phyloP scores from a whole-genome alignment of 2,329 filamentous ascomycete species.

The Coniella vitis region DNA sequence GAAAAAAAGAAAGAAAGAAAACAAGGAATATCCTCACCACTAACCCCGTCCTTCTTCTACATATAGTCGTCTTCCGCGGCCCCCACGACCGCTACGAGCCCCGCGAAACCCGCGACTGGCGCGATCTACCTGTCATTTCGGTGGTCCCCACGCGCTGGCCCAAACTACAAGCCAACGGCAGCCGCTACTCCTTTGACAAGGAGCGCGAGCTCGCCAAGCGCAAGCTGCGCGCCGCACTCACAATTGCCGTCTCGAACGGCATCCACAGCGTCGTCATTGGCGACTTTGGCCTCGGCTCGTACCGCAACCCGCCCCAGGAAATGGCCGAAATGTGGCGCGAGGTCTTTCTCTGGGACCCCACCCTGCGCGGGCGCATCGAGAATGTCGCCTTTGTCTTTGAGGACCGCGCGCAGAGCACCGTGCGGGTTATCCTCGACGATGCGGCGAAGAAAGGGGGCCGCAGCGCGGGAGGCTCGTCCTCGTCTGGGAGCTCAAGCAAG shows the following conservation, averaged over 20 bases:
- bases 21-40: too few relatives aligned
- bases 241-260: constrained; percentile 58
- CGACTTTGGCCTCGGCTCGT: constrained; percentile 57
- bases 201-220: constrained; percentile 66
- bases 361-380: constrained; percentile 54
- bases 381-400: constrained; percentile 61
- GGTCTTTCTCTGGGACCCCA: constrained; percentile 54
- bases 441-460: constrained; percentile 43
- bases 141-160: constrained; percentile 66
- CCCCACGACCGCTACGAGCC: constrained; percentile 59
- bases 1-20: too few relatives aligned
- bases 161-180: constrained; percentile 61
- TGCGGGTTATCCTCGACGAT: constrained; percentile 47
- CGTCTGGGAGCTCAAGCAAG: constrained; percentile 21
- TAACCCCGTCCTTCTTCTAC: not conserved
- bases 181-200: constrained; percentile 63
- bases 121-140: constrained; percentile 62
- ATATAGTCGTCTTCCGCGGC: constrained; percentile 61
- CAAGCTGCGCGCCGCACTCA: constrained; percentile 64
- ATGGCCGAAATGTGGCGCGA: constrained; percentile 61
- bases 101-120: constrained; percentile 45
- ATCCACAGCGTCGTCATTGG: constrained; percentile 54
- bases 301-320: constrained; percentile 58
- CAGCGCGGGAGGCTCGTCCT: constrained; percentile 21
- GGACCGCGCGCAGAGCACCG: constrained; percentile 46